Evolutionary conservation across 2,329 filamentous ascomycete species (phyloP).

Genomic region (Fusarium oxysporum): DNA sequence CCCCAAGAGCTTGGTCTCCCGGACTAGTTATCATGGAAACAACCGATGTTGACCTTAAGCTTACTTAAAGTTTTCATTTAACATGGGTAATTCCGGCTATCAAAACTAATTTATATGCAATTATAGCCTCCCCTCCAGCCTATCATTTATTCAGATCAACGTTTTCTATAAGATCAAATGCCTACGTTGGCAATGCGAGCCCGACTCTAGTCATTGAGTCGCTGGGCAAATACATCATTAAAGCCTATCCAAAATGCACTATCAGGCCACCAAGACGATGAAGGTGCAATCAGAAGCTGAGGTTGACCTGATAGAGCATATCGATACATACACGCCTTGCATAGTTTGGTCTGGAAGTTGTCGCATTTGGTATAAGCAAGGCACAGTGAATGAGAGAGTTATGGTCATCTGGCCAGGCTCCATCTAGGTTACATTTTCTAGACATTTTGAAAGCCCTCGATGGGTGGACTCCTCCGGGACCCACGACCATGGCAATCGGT

Average conservation of each 20-base stretch:
- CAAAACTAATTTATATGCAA: neutral
- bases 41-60: accelerated
- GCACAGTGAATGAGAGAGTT: neutral
- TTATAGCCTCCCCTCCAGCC: too few species aligned
- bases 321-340: accelerated
- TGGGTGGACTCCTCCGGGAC: accelerated
- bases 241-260: accelerated
- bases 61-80: neutral
- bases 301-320: accelerated
- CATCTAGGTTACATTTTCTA: too few species aligned
- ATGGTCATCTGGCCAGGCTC: neutral
- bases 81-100: accelerated
- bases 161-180: too few species aligned
- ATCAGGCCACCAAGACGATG: accelerated
- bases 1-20: neutral
- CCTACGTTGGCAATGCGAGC: accelerated
- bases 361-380: too few species aligned
- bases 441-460: neutral
- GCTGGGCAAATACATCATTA: accelerated
- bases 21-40: accelerated
- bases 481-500: neutral
- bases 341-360: accelerated
- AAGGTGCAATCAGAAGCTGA: neutral
- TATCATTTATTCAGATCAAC: neutral
- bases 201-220: accelerated